Base-by-base conservation (phyloP, 306 rosid genomes). In the Dryas octopetala region DNA sequence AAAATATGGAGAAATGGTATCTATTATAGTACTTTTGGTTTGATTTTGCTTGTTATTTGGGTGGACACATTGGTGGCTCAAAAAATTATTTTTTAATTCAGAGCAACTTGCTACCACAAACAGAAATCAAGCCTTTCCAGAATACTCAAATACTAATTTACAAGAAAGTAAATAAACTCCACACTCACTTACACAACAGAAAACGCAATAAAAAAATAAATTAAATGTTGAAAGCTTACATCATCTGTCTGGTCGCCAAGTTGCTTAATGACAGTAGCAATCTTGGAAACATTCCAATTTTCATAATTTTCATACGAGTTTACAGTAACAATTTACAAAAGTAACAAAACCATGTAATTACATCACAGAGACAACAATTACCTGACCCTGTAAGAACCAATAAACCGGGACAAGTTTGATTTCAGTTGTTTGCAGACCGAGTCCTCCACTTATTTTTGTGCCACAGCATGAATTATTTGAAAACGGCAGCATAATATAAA, bases 341-440 rank as follows among this genome's bases (percentile, higher is more conserved):
- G 59, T 32, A 32, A 32, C 38, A 32, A 32, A 32, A 32, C 40
- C 16, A 71, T 2, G 40, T 72, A 71, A 73, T 66, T 41, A 46
- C 64, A 74, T 68, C 4, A 43, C 47, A 40, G 67, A 58, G 49
- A 44, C 50, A 66, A 62, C 7, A 23, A 44, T 61, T 53, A 23
- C 65, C 45, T 9, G 45, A 74, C 26, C 58, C 59, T 65, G 9
- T 53, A 68, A 60, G 50, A 59, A 61, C 54, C 26, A 71, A 17
- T 9, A 7, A 68, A 32, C 60, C 3, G 7, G 26, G 17, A 43
- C 53, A 11, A 16, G 67, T 14, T 11, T 16, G 47, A 73, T 6
- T 32, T 51, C 59, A 61, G 45, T 32, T 43, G 62, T 71, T 62
- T 32, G 38, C 2, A 12, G 72, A 51, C 51, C 46, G 52, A 74